A percentile compares a stretch with the other conserved stretches of the same genome.
Evolutionary conservation across 768 basidiomycete genomes (phyloP).

Genomic region (Stropharia rugosoannulata): DNA sequence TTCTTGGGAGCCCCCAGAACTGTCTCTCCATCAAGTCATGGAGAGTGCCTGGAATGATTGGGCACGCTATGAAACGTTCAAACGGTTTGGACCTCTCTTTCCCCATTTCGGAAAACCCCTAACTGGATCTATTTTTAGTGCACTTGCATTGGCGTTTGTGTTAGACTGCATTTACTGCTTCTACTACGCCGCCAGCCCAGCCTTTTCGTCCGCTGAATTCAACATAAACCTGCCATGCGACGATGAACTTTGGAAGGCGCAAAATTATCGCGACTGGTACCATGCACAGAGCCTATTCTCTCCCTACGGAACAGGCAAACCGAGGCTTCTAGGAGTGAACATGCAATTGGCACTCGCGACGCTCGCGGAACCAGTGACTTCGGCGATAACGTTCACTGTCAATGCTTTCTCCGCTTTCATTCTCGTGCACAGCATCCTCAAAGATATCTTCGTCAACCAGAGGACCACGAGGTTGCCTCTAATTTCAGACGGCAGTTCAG

Average conservation of each 20-base stretch:
- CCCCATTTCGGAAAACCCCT: conserved; percentile 5
- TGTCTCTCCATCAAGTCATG: conserved; percentile 31
- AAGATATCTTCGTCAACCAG: conserved; percentile 33
- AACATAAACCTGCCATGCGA: conserved; percentile 56
- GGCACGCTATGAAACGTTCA: conserved; percentile 55
- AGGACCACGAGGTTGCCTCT: conserved; percentile 10
- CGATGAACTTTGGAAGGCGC: conserved; percentile 51
- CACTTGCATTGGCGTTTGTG: conserved; percentile 48
- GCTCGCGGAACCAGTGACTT: conserved; percentile 30
- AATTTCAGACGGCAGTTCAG: background rate
- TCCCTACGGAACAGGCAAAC: conserved; percentile 34
- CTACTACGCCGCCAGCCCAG: conserved; percentile 48
- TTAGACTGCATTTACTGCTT: conserved; percentile 59
- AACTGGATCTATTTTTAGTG: conserved; percentile 28
- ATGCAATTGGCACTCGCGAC: conserved; percentile 36
- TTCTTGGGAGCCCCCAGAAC: conserved; percentile 43
- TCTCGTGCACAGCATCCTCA: conserved; percentile 44
- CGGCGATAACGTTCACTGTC: conserved; percentile 26
- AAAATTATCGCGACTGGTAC: conserved; percentile 48
- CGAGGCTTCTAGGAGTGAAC: conserved; percentile 34
- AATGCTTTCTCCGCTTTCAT: conserved; percentile 45
- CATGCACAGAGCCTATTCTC: conserved; percentile 38
- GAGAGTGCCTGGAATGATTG: conserved; percentile 56
- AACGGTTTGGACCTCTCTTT: conserved; percentile 40
- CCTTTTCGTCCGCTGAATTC: conserved; percentile 47